phyloP scores from a whole-genome alignment of 2,329 filamentous ascomycete species.

The Mycocentrospora acerina region DNA sequence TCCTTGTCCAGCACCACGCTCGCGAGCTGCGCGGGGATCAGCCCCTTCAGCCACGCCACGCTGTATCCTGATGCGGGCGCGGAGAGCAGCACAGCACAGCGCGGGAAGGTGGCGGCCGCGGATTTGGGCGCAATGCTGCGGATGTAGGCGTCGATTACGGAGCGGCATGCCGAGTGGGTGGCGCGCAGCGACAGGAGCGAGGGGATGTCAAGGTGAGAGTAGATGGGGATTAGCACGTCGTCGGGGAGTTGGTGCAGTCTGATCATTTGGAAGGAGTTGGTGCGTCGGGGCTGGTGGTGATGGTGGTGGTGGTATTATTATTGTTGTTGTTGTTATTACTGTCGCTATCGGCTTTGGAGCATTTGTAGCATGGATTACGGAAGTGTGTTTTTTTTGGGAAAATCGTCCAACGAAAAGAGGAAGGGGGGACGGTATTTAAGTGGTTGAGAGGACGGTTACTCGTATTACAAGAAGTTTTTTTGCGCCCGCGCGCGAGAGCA shows the following conservation, averaged over 20 bases:
- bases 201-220: constrained; percentile 8
- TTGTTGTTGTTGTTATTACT: too few species aligned
- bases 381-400: too few species aligned
- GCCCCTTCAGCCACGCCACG: constrained; percentile 12
- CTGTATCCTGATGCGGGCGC: constrained; percentile 6
- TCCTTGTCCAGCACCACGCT: constrained; percentile 18
- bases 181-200: constrained; percentile 11
- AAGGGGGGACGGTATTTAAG: too few species aligned
- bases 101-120: constrained; percentile 13
- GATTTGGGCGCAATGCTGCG: constrained; percentile 15
- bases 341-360: too few species aligned
- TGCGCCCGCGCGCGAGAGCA: too few species aligned
- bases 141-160: constrained; percentile 14
- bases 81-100: constrained; percentile 6
- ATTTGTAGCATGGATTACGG: too few species aligned
- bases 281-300: background rate
- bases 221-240: constrained; percentile 15
- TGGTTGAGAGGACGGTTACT: too few species aligned
- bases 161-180: constrained; percentile 5
- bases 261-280: background rate
- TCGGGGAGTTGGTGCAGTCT: constrained; percentile 17
- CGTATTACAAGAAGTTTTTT: too few species aligned
- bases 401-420: too few species aligned
- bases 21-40: constrained; percentile 16
- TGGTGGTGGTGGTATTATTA: too few species aligned